Percentiles rank a stretch among this genome's conserved stretches.
Evolutionary conservation across 2,329 filamentous ascomycete genomes (phyloP).

Genomic region (Fusarium proliferatum): DNA sequence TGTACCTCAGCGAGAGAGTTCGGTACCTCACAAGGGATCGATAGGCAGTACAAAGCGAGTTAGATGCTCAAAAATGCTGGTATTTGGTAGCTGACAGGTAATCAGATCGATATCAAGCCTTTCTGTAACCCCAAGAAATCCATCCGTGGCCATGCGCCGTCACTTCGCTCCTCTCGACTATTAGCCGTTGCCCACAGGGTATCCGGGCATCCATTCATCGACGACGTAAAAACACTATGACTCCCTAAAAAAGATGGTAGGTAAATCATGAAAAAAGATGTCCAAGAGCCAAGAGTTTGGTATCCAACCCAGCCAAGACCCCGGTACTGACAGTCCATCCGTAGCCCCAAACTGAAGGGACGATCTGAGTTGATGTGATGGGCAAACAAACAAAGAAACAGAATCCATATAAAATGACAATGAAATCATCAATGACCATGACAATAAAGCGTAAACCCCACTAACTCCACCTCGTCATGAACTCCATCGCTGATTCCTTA

Average conservation of each 20-base stretch:
- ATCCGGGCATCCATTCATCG: slow-evolving; percentile 45
- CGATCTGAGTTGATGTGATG: slow-evolving; percentile 13
- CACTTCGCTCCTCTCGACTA: slow-evolving; percentile 35
- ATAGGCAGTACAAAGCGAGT: background rate
- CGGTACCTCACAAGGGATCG: background rate
- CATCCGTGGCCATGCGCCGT: slow-evolving; percentile 26
- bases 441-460: slow-evolving; percentile 36
- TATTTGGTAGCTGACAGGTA: slow-evolving; percentile 31
- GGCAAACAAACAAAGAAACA: slow-evolving; percentile 13
- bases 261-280: slow-evolving; percentile 30
- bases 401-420: slow-evolving; percentile 22
- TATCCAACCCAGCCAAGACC: slow-evolving; percentile 34
- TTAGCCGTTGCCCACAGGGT: slow-evolving; percentile 45
- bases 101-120: slow-evolving; percentile 26
- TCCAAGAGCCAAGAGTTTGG: slow-evolving; percentile 31
- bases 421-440: slow-evolving; percentile 10
- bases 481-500: slow-evolving; percentile 51
- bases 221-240: slow-evolving; percentile 38
- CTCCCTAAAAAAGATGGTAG: slow-evolving; percentile 36
- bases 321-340: slow-evolving; percentile 25
- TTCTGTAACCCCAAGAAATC: slow-evolving; percentile 34
- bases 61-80: background rate
- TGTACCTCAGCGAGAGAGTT: background rate
- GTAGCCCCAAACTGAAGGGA: slow-evolving; percentile 29
- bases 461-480: slow-evolving; percentile 44